phyloP scores from a whole-genome alignment of 441 rosid species.

The Eruca vesicaria region DNA sequence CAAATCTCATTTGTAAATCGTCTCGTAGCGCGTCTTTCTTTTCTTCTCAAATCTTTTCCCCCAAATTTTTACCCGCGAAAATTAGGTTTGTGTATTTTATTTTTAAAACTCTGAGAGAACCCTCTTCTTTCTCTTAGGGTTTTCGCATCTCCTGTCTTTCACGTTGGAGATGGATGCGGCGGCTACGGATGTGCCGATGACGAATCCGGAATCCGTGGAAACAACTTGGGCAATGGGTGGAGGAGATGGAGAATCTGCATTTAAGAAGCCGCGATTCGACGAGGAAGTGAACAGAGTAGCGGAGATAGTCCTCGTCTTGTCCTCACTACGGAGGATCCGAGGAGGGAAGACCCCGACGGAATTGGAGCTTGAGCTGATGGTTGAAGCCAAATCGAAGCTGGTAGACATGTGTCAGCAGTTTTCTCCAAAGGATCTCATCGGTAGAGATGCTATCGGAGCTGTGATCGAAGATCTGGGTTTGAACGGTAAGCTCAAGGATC shows the following conservation, averaged over 20 bases:
- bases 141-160: slow-evolving; percentile 23
- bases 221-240: slow-evolving; percentile 9
- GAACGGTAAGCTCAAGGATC: slow-evolving; percentile 63
- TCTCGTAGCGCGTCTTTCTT: background rate
- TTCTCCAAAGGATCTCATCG: slow-evolving; percentile 67
- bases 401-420: slow-evolving; percentile 59
- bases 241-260: background rate
- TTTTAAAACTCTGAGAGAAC: background rate
- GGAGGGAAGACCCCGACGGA: slow-evolving; percentile 80
- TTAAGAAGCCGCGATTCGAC: slow-evolving; percentile 42
- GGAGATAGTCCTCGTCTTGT: slow-evolving; percentile 84
- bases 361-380: slow-evolving; percentile 71
- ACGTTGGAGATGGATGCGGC: slow-evolving; percentile 42
- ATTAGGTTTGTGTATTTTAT: background rate
- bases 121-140: slow-evolving; percentile 33
- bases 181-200: slow-evolving; percentile 15
- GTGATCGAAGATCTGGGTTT: slow-evolving; percentile 92
- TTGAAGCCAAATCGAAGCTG: slow-evolving; percentile 73
- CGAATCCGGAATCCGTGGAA: slow-evolving; percentile 27
- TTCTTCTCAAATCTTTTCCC: background rate
- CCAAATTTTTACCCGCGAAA: slow-evolving; percentile 33
- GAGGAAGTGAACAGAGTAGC: slow-evolving; percentile 64
- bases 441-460: slow-evolving; percentile 56
- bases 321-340: slow-evolving; percentile 72
- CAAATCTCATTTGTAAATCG: slow-evolving; percentile 14